phyloP scores from a whole-genome alignment of 2,329 filamentous ascomycete species.

The Sclerotinia borealis region DNA sequence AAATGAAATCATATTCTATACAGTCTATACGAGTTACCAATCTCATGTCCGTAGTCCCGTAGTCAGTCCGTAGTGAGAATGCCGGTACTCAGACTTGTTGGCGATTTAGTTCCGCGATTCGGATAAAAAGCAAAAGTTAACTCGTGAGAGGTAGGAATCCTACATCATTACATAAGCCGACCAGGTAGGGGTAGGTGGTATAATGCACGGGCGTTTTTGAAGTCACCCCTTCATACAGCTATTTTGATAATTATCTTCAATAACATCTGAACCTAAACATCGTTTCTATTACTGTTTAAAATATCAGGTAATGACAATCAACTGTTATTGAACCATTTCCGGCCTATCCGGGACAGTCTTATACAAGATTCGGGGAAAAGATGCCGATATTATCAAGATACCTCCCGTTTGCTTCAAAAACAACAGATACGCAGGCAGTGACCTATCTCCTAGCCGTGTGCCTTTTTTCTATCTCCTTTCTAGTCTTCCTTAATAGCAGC shows the following conservation, averaged over 20 bases:
- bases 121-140: not conserved
- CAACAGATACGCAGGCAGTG: slow-evolving; percentile 55
- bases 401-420: slow-evolving; percentile 51
- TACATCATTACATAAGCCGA: not conserved
- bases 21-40: too few relatives aligned
- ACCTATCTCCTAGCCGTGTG: slow-evolving; percentile 78
- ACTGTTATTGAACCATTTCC: not conserved
- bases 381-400: slow-evolving; percentile 26
- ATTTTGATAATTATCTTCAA: not conserved
- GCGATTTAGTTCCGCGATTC: not conserved
- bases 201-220: not conserved
- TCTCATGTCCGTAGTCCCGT: too few relatives aligned
- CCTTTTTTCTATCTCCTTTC: slow-evolving; percentile 81
- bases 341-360: not conserved
- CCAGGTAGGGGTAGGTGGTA: too few relatives aligned
- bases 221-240: not conserved
- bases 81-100: not conserved
- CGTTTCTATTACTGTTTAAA: not conserved
- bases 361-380: slow-evolving; percentile 1
- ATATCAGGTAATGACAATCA: not conserved
- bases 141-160: not conserved
- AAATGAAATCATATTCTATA: too few relatives aligned
- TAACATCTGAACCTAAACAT: not conserved
- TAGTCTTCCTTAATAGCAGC: slow-evolving; percentile 82
- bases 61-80: not conserved